Conservation (phyloP, 2,329 filamentous ascomycete genomes). For the Arthrobotrys iridis region DNA sequence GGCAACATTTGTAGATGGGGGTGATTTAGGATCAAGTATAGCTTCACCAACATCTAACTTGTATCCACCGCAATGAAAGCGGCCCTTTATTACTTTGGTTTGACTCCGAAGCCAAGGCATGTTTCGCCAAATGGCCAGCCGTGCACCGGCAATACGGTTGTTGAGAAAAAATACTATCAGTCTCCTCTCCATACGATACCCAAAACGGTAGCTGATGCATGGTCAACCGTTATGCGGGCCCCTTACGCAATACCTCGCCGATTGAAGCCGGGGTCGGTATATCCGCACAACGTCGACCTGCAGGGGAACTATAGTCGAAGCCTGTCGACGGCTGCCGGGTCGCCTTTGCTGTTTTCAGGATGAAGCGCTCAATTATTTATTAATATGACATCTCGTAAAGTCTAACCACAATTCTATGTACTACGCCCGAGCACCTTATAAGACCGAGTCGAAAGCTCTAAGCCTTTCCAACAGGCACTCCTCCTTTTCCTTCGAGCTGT, state of each 20-base stretch:
- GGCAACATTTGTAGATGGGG: no score
- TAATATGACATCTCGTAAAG: slow-evolving; percentile 25
- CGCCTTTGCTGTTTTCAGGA: slow-evolving; percentile 30
- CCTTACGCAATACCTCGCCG: slow-evolving; percentile 14
- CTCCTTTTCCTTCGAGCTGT: not conserved
- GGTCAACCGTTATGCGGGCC: not conserved
- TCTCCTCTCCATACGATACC: no score
- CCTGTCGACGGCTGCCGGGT: not conserved
- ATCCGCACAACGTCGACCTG: not conserved
- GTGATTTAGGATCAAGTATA: not conserved
- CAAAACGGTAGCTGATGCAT: not conserved
- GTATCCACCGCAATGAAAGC: not conserved
- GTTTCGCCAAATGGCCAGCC: not conserved
- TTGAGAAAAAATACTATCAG: no score
- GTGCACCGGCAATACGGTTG: no score
- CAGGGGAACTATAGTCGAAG: slow-evolving; percentile 14
- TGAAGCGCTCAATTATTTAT: slow-evolving; percentile 3
- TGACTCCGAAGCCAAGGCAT: not conserved
- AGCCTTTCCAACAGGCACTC: slow-evolving; percentile 1
- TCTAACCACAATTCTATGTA: not conserved
- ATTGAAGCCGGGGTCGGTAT: not conserved
- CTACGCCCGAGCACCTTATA: slow-evolving; percentile 7
- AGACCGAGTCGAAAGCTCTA: slow-evolving; percentile 9
- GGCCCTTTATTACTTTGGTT: not conserved
- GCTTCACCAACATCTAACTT: not conserved